Evolutionary conservation across 495 filamentous ascomycete genomes (phyloP).

Genomic region (Peziza echinospora): DNA sequence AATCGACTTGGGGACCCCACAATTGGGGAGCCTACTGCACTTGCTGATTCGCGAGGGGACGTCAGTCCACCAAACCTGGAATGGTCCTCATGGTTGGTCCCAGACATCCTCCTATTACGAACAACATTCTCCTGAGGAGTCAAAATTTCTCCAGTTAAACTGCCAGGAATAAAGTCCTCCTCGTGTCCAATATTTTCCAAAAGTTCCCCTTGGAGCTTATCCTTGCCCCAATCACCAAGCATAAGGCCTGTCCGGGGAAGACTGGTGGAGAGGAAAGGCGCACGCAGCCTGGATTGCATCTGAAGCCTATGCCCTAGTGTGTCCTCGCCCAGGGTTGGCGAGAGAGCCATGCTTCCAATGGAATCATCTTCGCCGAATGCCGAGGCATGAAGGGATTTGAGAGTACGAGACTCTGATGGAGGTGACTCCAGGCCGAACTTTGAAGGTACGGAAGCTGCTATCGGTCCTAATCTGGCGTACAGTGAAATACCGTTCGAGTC

Average conservation of each 20-base stretch:
- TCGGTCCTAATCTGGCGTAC: constrained; percentile 70
- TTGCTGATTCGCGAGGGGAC: constrained; percentile 32
- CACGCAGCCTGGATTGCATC: constrained; percentile 37
- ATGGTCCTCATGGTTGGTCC: constrained; percentile 41
- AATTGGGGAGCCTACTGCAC: constrained; percentile 34
- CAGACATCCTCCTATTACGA: constrained; percentile 60
- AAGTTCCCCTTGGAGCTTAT: constrained; percentile 24
- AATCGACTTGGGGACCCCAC: constrained; percentile 45
- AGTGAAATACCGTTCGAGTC: constrained; percentile 90
- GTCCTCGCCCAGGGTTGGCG: constrained; percentile 30
- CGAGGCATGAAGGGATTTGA: constrained; percentile 62
- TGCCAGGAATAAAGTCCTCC: constrained; percentile 75
- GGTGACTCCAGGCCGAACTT: constrained; percentile 85
- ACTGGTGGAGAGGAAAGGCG: constrained; percentile 70
- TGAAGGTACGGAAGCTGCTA: constrained; percentile 79
- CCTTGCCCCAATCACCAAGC: constrained; percentile 53
- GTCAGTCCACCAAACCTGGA: constrained; percentile 33
- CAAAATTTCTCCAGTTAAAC: constrained; percentile 60
- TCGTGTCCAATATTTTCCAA: constrained; percentile 30
- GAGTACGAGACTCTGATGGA: constrained; percentile 39
- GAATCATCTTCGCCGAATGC: constrained; percentile 50
- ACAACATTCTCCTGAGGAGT: constrained; percentile 48
- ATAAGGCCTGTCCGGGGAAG: constrained; percentile 51
- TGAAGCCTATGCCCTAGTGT: constrained; percentile 41
- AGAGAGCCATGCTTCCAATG: constrained; percentile 25